These are phyloP conservation scores for Salpingoeca rosetta DNA, from an alignment of 78 protist species.

Conservation along the genomic window DNA sequence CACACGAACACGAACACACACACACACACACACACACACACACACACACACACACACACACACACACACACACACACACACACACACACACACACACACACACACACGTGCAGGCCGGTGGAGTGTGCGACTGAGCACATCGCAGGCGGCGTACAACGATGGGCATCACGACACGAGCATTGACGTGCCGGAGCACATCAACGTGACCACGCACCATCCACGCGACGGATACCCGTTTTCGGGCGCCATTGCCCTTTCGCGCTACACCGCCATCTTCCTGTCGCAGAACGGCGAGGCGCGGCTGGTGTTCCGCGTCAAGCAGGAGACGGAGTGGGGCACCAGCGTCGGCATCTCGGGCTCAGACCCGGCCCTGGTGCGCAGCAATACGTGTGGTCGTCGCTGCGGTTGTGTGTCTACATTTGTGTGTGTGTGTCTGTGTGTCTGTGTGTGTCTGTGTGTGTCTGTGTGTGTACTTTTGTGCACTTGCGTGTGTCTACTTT, in stretches of 20 bases:
- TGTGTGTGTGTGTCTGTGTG: no score
- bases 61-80: no score
- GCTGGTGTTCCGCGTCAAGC: background rate
- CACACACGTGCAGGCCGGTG: background rate
- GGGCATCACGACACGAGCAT: background rate
- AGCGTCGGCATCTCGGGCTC: background rate
- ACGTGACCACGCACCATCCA: background rate
- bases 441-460: no score
- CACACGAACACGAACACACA: no score
- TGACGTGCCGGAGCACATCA: background rate
- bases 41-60: no score
- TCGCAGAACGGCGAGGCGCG: background rate
- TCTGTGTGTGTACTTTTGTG: no score
- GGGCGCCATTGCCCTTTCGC: background rate
- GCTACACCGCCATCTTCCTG: background rate
- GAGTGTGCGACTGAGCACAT: background rate
- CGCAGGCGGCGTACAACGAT: background rate
- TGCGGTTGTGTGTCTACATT: background rate
- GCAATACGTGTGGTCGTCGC: background rate
- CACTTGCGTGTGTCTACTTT: no score
- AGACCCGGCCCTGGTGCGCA: background rate
- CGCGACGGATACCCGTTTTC: background rate
- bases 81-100: no score
- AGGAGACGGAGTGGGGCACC: background rate
- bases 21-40: no score